phyloP scores from a whole-genome alignment of 371 early-diverging fungal species.

The Mortierella sp. region DNA sequence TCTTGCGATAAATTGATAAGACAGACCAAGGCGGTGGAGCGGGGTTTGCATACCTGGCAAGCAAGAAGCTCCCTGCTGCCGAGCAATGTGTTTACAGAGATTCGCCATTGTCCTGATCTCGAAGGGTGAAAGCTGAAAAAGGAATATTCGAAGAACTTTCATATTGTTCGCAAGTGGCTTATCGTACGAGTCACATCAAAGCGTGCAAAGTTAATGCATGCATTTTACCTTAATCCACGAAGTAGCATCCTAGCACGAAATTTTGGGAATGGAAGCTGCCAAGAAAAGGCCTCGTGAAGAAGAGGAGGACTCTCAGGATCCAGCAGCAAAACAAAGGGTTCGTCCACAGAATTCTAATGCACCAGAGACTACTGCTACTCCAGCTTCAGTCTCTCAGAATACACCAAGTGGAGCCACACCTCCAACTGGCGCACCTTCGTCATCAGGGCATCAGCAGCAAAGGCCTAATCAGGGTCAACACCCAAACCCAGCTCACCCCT shows the following conservation, averaged over 20 bases:
- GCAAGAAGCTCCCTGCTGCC: neutral
- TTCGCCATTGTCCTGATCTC: constrained; percentile 14
- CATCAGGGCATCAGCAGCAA: constrained; percentile 15
- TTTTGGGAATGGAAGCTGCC: constrained; percentile 26
- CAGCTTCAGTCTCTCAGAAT: neutral
- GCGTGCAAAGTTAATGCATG: neutral
- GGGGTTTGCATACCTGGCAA: neutral
- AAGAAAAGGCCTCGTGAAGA: constrained; percentile 30
- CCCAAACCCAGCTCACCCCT: constrained; percentile 2
- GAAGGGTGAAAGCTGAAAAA: neutral
- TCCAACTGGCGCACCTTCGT: neutral
- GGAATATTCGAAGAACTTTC: neutral
- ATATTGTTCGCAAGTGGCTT: neutral
- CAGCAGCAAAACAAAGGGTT: neutral
- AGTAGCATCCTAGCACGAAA: neutral
- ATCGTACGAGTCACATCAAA: neutral
- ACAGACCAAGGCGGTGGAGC: neutral
- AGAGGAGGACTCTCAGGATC: neutral
- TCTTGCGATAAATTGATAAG: neutral
- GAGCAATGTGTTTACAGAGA: constrained; percentile 19
- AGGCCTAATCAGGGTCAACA: neutral
- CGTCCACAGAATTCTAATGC: neutral
- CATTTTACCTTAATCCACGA: neutral
- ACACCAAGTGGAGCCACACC: neutral
- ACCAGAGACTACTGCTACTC: neutral